Evolutionary conservation across 2,329 filamentous ascomycete genomes (phyloP).

Genomic region (Cylindrodendrum hubeiense): DNA sequence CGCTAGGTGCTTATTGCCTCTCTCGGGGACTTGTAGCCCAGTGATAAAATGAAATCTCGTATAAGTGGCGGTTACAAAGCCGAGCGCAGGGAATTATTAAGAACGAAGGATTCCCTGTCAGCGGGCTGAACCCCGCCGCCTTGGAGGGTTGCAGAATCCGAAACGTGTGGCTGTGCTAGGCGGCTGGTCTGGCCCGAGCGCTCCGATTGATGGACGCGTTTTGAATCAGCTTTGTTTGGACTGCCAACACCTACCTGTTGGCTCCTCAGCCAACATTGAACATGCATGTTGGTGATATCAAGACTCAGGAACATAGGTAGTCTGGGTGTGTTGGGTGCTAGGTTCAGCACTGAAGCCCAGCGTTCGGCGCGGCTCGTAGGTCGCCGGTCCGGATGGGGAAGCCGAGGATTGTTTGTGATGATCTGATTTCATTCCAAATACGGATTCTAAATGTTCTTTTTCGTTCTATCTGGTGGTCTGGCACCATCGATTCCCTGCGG

Average conservation of each 20-base stretch:
- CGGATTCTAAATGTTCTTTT: neutral
- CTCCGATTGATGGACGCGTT: neutral
- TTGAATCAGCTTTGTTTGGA: neutral
- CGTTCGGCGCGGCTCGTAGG: neutral
- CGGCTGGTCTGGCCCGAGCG: neutral
- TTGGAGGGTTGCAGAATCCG: neutral
- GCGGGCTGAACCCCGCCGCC: neutral
- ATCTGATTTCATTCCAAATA: neutral
- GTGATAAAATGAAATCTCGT: neutral
- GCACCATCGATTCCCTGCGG: slow-evolving; percentile 44
- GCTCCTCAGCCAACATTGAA: too few relatives aligned
- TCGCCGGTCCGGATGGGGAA: neutral
- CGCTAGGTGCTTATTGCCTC: neutral
- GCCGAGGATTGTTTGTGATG: neutral
- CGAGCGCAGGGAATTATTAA: neutral
- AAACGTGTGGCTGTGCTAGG: slow-evolving; percentile 37
- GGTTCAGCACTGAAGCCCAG: neutral
- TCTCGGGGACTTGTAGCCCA: neutral
- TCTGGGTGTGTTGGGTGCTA: neutral
- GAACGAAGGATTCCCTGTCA: slow-evolving; percentile 2
- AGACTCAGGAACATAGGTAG: neutral
- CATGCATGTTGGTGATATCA: neutral
- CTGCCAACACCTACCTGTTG: neutral
- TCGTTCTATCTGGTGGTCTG: slow-evolving; percentile 34
- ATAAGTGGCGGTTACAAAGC: neutral